Base-by-base conservation (phyloP, 2,329 filamentous ascomycete species). In the Stemphylium lycopersici region DNA sequence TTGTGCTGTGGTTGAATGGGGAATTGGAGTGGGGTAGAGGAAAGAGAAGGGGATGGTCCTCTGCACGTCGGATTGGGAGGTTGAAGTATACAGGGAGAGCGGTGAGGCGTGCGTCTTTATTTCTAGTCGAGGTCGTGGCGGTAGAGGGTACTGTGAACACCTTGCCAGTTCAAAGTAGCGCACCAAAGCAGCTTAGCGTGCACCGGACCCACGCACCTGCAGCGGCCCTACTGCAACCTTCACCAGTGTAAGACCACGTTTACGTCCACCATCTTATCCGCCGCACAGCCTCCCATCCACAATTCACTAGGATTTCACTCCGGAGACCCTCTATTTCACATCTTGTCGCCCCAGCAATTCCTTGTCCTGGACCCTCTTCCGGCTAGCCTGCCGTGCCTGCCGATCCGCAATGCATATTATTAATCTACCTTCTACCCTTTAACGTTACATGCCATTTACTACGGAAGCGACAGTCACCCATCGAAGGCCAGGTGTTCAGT, bases 401-500 rank as follows among this genome's bases (percentile, higher is more conserved):
- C 54, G 53, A 52, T 55, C 48, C 37, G 42, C 44, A 55, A 37
- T 52, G 39, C 43, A 51, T 56, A 68, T 65, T 66, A 64, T 59
- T 68, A 71, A 70, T 71, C 52, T 68, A 55, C 42, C 38, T 10
- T 50, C 24, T 39, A 43, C 41, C 53, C 52, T 46, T 41, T 15
- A n/a, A n/a, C n/a, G n/a, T n/a, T n/a, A 48, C 50, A 49, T 55
- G 41, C 47, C 49, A 48, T 24, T 37, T 40, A 48, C 48, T 43
- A 49, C 22, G 26, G 37, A 31, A 15, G 29, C 41, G 16, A 20
- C 7, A 29, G 26, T 48, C 48, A 48, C 13, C 56, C 34, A 18
- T 18, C 40, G 24, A 50, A 68, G 65, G 68, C 63, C 68, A 71
- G 68, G 66, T 71, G 68, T 68, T 67, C 61, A 36, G 13, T 42